Evolutionary conservation across 805 yeast genomes (phyloP).

Genomic region (Suhomyces xylopsoci): DNA sequence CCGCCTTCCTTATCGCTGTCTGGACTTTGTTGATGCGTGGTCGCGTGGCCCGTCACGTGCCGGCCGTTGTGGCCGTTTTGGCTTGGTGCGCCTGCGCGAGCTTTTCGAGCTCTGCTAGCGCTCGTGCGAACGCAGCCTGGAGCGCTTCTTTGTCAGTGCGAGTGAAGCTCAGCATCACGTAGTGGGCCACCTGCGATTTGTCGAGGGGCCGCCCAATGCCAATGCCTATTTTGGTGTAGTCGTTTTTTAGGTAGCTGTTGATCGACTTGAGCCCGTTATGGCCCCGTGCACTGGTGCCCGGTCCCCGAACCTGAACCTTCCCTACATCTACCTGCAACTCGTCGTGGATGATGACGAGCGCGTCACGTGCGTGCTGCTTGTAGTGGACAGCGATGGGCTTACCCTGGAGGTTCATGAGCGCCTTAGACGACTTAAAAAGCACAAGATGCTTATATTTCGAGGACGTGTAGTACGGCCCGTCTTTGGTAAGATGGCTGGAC

Average conservation of each 20-base stretch:
- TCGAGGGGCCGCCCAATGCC: conserved; percentile 72
- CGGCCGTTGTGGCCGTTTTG: neutral
- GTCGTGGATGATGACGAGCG: conserved; percentile 67
- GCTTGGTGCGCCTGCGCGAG: neutral
- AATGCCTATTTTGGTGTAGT: conserved; percentile 63
- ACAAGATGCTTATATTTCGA: conserved; percentile 17
- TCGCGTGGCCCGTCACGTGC: neutral
- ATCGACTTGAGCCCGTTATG: conserved; percentile 80
- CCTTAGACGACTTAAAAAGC: conserved; percentile 48
- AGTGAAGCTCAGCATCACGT: conserved; percentile 58
- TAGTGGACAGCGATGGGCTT: conserved; percentile 49
- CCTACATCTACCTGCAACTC: conserved; percentile 72
- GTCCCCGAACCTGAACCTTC: conserved; percentile 56
- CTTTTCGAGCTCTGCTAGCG: neutral
- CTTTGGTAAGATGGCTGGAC: conserved; percentile 13
- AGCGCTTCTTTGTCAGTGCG: neutral
- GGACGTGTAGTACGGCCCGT: conserved; percentile 9
- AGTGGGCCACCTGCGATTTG: conserved; percentile 51
- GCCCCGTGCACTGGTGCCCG: conserved; percentile 66
- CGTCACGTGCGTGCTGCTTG: conserved; percentile 35
- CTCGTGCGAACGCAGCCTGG: neutral
- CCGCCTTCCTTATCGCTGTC: neutral
- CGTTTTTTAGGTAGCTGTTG: conserved; percentile 42
- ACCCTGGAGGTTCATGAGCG: conserved; percentile 74
- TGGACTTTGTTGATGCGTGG: conserved; percentile 3